These are phyloP conservation scores for Zarea fungicola DNA, from an alignment of 2,329 filamentous ascomycete species.

Conservation along the genomic window DNA sequence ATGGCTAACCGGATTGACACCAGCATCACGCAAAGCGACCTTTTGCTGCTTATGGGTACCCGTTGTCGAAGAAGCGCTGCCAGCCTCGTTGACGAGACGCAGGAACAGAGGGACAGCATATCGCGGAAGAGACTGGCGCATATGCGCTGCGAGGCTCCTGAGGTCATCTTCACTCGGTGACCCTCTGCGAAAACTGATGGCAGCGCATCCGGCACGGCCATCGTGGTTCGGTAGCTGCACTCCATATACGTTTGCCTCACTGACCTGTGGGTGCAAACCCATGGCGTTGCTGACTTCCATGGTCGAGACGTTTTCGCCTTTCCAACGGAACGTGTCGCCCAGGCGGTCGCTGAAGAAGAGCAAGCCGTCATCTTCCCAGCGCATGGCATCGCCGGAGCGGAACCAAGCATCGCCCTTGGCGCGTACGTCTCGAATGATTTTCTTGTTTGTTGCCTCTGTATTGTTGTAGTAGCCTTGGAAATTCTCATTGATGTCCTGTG, in stretches of 20 bases:
- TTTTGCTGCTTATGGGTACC: constrained; percentile 91
- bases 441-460: constrained; percentile 62
- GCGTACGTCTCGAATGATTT: constrained; percentile 70
- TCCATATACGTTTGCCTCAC: constrained; percentile 82
- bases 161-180: constrained; percentile 41
- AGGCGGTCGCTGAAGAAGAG: constrained; percentile 79
- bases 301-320: constrained; percentile 78
- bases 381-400: constrained; percentile 75
- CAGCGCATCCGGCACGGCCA: constrained; percentile 78
- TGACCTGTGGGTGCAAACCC: constrained; percentile 59
- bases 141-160: constrained; percentile 55
- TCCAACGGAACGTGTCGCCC: constrained; percentile 75
- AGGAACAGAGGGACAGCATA: constrained; percentile 78
- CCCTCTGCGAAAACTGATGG: constrained; percentile 50
- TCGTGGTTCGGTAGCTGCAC: constrained; percentile 75
- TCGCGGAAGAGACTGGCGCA: constrained; percentile 53
- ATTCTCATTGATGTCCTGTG: constrained; percentile 48
- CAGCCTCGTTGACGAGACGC: constrained; percentile 53
- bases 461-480: constrained; percentile 86
- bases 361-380: constrained; percentile 62
- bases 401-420: constrained; percentile 75
- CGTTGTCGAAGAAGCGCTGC: constrained; percentile 58
- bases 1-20: constrained; percentile 55
- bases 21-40: constrained; percentile 61
- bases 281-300: constrained; percentile 72